Conservation (phyloP, 768 basidiomycete species). For the Solioccasus polychromus region DNA sequence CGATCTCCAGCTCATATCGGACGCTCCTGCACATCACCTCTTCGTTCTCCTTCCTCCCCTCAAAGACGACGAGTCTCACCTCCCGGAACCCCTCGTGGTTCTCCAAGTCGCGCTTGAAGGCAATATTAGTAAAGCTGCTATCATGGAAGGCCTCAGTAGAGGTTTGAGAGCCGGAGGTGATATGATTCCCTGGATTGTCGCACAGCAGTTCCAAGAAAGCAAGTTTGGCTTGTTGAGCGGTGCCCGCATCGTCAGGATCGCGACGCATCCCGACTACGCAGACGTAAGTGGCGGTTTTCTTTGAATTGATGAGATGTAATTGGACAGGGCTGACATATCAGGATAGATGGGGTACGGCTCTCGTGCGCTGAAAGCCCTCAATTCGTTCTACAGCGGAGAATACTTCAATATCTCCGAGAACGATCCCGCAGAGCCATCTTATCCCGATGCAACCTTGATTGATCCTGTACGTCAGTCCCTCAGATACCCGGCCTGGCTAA, state of each 20-base stretch:
- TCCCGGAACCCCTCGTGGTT: conserved; percentile 95
- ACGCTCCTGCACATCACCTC: conserved; percentile 95
- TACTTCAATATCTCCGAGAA: conserved; percentile 82
- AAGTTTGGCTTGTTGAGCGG: conserved; percentile 92
- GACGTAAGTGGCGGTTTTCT: conserved; percentile 51
- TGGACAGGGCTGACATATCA: too few relatives aligned
- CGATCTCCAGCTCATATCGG: conserved; percentile 94
- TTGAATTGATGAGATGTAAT: too few relatives aligned
- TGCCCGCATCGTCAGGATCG: conserved; percentile 87
- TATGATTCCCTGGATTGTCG: conserved; percentile 96
- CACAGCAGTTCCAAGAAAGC: conserved; percentile 94
- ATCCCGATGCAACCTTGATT: conserved; percentile 55
- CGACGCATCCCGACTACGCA: conserved; percentile 93
- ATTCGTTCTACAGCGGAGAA: conserved; percentile 91
- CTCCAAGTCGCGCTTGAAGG: conserved; percentile 96
- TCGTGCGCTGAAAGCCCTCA: conserved; percentile 80
- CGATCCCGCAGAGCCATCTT: conserved; percentile 43
- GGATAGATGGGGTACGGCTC: conserved; percentile 94
- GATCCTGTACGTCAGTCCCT: conserved; percentile 38
- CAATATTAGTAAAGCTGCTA: conserved; percentile 78
- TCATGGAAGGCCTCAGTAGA: conserved; percentile 81
- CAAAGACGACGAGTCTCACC: conserved; percentile 81
- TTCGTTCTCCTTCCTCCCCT: conserved; percentile 95
- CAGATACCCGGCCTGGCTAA: not conserved
- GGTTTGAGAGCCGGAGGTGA: conserved; percentile 90